Base-by-base conservation (phyloP, 768 basidiomycete species). In the Boletus bicolor region DNA sequence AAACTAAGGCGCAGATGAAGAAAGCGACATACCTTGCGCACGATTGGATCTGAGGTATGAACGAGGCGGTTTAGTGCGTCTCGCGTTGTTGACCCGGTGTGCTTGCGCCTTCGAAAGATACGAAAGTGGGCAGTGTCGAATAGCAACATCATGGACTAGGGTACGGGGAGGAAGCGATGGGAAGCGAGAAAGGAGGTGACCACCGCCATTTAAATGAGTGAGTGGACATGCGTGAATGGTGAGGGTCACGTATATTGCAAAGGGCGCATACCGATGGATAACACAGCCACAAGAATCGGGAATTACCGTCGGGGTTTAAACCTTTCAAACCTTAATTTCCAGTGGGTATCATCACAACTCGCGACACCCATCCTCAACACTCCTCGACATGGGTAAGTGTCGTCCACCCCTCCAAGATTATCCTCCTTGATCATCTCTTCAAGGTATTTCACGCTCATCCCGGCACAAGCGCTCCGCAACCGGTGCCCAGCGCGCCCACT, bases 361-460 rank as follows among this genome's bases (percentile, higher is more conserved):
- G 75, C 42, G 15, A 46, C 60, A 53, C 69, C 72, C 75, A 80
- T 79, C 82, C 79, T 86, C 85, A 87, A 87, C 82, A 82, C 83
- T 77, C 68, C 76, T 77, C 78, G 78, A 77, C 76, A 90, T 89
- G 88, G 87, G 88, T 89, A 54, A 78, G 85, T 81, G 71, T 71
- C 74, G 75, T 66, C 61, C 56, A 24, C 21, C 53, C 24, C 41
- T 35, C 14, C 32, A 34, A 14, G 55, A 52, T 41, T 53, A 17
- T 44, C 55, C 1, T 7, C 12, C 30, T 32, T 67, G 24, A 68
- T 41, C 17, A n/a, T 54, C 17, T 62, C 52, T 52, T 6, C 34
- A 65, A 93, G 95, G 95, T 93, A 98, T 98, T 75, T 91, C 96
- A 70, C 89, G 96, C 68, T 85, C 93, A 62, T 96, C 94, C 68